A percentile compares a stretch with the other conserved stretches of the same genome.
Conservation (phyloP, 306 rosid genomes). For the Gleditsia sinensis region DNA sequence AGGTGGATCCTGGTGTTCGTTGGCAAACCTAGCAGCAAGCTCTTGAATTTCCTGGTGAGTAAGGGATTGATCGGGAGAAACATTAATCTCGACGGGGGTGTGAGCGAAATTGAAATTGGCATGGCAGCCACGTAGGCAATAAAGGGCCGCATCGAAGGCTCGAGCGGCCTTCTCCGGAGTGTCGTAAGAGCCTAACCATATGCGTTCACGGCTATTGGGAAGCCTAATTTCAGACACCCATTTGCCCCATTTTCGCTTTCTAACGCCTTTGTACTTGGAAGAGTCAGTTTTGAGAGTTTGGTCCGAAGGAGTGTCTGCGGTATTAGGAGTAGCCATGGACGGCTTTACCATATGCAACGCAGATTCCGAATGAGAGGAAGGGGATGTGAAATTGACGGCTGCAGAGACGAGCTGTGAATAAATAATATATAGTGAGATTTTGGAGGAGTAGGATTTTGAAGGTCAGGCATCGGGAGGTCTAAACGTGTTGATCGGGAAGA, state of each 20-base stretch:
- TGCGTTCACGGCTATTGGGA: constrained; percentile 72
- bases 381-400: constrained; percentile 28
- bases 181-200: constrained; percentile 76
- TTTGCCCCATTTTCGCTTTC: constrained; percentile 83
- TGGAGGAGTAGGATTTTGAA: background rate
- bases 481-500: constrained; percentile 49
- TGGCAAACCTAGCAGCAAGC: constrained; percentile 60
- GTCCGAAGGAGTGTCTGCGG: no score
- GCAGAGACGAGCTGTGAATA: background rate
- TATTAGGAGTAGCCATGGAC: background rate
- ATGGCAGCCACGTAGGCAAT: constrained; percentile 57
- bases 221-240: constrained; percentile 84
- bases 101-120: constrained; percentile 65
- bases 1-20: constrained; percentile 2
- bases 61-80: constrained; percentile 26
- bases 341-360: no score
- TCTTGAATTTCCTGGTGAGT: constrained; percentile 53
- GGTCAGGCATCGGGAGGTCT: background rate
- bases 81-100: constrained; percentile 32
- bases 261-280: constrained; percentile 60
- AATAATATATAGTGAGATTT: constrained; percentile 1
- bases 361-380: no score
- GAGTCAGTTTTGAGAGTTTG: background rate
- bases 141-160: constrained; percentile 82
- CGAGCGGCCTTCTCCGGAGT: constrained; percentile 65